Evolutionary conservation across 768 basidiomycete species (phyloP).

Genomic region (Leccinum variicolor): DNA sequence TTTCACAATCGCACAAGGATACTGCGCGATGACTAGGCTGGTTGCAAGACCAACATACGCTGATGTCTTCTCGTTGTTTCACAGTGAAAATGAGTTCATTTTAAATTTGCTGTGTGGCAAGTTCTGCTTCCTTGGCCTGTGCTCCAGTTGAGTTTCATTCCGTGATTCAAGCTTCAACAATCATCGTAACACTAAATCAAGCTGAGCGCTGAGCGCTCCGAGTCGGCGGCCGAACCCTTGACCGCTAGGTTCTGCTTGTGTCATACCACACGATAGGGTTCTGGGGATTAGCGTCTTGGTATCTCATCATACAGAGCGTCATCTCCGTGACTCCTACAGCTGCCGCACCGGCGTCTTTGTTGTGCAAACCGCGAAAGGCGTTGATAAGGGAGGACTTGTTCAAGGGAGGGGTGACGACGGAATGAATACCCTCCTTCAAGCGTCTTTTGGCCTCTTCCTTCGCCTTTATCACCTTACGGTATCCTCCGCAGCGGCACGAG

Average conservation of each 20-base stretch:
- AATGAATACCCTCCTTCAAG: constrained; percentile 23
- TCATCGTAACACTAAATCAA: too few species aligned
- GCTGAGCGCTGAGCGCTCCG: too few species aligned
- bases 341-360: constrained; percentile 11
- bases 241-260: neutral
- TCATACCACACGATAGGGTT: constrained; percentile 23
- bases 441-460: constrained; percentile 14
- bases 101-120: too few species aligned
- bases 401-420: constrained; percentile 14
- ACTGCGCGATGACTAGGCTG: too few species aligned
- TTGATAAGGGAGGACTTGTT: constrained; percentile 37
- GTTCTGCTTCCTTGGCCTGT: too few species aligned
- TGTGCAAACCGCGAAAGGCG: constrained; percentile 32
- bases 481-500: constrained; percentile 15
- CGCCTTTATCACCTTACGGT: constrained; percentile 4
- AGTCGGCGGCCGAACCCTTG: too few species aligned
- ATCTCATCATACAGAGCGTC: constrained; percentile 13
- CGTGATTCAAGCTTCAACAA: too few species aligned
- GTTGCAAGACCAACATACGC: too few species aligned
- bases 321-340: constrained; percentile 21
- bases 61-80: too few species aligned
- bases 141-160: too few species aligned
- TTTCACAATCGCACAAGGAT: too few species aligned
- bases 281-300: constrained; percentile 11
- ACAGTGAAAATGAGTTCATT: too few species aligned